A percentile compares a stretch with the other conserved stretches of the same genome.
phyloP scores from a whole-genome alignment of 2,329 filamentous ascomycete species.

The Macroventuria anomochaeta region DNA sequence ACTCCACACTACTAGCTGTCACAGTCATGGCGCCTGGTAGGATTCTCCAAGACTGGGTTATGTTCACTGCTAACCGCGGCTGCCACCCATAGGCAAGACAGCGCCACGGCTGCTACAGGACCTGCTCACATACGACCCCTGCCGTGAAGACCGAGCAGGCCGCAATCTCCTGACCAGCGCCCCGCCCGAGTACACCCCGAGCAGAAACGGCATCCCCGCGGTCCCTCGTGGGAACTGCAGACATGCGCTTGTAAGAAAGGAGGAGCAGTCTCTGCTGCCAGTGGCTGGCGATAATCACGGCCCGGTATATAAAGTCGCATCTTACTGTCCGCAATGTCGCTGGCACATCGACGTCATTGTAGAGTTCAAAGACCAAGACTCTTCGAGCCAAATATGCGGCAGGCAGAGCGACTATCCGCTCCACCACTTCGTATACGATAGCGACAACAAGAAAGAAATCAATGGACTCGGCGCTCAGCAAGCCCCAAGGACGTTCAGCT shows the following conservation, averaged over 20 bases:
- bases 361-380: constrained; percentile 55
- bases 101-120: constrained; percentile 60
- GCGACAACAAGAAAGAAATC: constrained; percentile 19
- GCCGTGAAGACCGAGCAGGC: constrained; percentile 52
- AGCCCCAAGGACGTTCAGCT: constrained; percentile 48
- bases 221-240: constrained; percentile 58
- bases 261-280: constrained; percentile 60
- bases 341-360: constrained; percentile 66
- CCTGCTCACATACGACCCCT: constrained; percentile 59
- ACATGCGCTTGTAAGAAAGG: constrained; percentile 66
- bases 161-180: constrained; percentile 65
- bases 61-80: constrained; percentile 18
- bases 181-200: constrained; percentile 59
- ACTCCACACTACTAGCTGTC: constrained; percentile 9
- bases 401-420: constrained; percentile 59
- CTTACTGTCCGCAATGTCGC: constrained; percentile 67
- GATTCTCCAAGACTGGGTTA: constrained; percentile 5
- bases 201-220: constrained; percentile 39
- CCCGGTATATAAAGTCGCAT: constrained; percentile 61
- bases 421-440: constrained; percentile 63
- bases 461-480: constrained; percentile 26
- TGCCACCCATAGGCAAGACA: constrained; percentile 56
- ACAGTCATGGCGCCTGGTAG: constrained; percentile 35
- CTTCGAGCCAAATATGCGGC: constrained; percentile 51
- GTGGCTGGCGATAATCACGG: constrained; percentile 50